phyloP scores from a whole-genome alignment of 805 yeast genomes.

The Hanseniaspora occidentalis region DNA sequence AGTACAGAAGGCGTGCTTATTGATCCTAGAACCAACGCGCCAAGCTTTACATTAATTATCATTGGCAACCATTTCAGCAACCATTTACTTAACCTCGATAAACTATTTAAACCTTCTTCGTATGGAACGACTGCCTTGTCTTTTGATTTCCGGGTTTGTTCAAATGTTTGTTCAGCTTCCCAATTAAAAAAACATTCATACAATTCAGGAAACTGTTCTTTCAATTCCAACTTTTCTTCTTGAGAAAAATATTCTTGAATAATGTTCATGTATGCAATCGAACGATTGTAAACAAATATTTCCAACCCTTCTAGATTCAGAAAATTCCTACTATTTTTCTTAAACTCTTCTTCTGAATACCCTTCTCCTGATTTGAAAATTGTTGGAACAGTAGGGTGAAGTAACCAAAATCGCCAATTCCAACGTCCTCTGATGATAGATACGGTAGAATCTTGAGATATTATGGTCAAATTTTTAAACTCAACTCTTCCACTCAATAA shows the following conservation, averaged over 20 bases:
- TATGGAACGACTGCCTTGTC: too few species aligned
- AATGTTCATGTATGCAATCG: conserved; percentile 61
- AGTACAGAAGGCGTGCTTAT: conserved; percentile 60
- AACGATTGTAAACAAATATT: conserved; percentile 69
- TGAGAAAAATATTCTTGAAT: conserved; percentile 22
- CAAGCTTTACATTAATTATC: conserved; percentile 43
- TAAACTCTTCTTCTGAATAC: conserved; percentile 27
- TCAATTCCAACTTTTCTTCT: conserved; percentile 8
- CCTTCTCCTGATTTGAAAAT: conserved; percentile 9
- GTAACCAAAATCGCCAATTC: conserved; percentile 89
- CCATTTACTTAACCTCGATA: not conserved
- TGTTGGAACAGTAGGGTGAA: conserved; percentile 23
- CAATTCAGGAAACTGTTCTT: conserved; percentile 1
- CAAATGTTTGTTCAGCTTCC: not conserved
- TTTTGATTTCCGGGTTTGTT: too few species aligned
- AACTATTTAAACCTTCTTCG: conserved; percentile 1
- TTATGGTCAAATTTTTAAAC: conserved; percentile 60
- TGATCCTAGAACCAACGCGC: conserved; percentile 74
- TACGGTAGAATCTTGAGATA: conserved; percentile 62
- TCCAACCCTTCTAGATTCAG: conserved; percentile 68
- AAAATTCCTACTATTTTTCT: conserved; percentile 42
- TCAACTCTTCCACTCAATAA: conserved; percentile 73
- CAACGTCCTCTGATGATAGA: conserved; percentile 59
- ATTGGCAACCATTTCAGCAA: conserved; percentile 44
- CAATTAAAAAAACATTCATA: conserved; percentile 2